Base-by-base conservation (phyloP, 768 basidiomycete genomes). In the Suillus brevipes region DNA sequence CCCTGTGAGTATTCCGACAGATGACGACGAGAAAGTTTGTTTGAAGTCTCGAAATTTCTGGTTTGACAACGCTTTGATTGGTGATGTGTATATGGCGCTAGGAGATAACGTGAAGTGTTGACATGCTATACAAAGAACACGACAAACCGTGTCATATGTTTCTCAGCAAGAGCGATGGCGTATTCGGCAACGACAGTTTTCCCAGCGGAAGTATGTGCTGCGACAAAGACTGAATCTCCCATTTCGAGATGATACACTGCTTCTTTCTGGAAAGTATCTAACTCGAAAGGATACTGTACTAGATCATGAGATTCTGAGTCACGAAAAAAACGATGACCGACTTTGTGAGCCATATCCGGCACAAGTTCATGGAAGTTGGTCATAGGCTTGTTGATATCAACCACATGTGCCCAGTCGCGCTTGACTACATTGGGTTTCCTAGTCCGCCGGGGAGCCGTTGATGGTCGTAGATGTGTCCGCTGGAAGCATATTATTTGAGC, bases 181-280 rank as follows among this genome's bases (percentile, higher is more conserved):
- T 99, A 99, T 73, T 99, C 97, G 0, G 97, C 97, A 9, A 99
- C 97, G 20, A 99, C 97, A 2, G 97, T 99, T 78, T 99, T 99
- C 40, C 97, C 97, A 18, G 97, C 97, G n/a, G 94, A 96, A 4
- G 97, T 99, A 78, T 99, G 97, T 6, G 97, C 97, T 16, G 97
- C 97, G n/a, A 99, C 96, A 74, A 99, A 99, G 20, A 99, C 97
- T 14, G 95, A 97, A 69, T 99, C 94, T 10, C 96, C 97, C 82
- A 92, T 88, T 76, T 99, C 97, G 20, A 99, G 84, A 77, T 97
- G 95, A 77, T 97, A 97, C 8, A 99, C 94, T 1, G 97, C 97
- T 75, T 99, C 95, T 75, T 98, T 99, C 77, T 99, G 97, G 80
- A 99, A 99, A 0, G 90, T 96, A 76, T 99, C 97, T 37, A 99